These are phyloP conservation scores for Boletus vermiculosoides DNA, from an alignment of 768 basidiomycete genomes.

Conservation along the genomic window DNA sequence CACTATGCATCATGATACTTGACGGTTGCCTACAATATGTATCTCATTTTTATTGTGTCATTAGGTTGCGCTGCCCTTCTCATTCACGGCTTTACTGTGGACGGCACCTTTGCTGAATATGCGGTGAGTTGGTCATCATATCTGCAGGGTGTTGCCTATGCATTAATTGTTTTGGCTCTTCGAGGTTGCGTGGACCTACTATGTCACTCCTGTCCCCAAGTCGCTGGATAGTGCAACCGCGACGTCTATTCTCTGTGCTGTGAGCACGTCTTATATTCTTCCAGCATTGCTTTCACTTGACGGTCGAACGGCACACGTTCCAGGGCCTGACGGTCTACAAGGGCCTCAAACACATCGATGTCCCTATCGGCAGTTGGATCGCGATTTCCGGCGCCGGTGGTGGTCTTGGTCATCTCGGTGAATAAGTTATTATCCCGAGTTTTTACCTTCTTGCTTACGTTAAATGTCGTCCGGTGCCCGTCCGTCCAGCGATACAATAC, in stretches of 20 bases:
- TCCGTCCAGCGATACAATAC: slow-evolving; percentile 43
- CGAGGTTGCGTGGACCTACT: slow-evolving; percentile 35
- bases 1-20: neutral
- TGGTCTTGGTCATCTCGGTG: slow-evolving; percentile 44
- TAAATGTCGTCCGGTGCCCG: neutral
- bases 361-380: slow-evolving; percentile 38
- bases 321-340: slow-evolving; percentile 46
- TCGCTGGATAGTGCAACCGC: slow-evolving; percentile 40
- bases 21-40: neutral
- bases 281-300: neutral
- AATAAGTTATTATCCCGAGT: neutral
- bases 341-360: slow-evolving; percentile 39
- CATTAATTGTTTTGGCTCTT: neutral
- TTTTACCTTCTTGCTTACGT: neutral
- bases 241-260: slow-evolving; percentile 45
- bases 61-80: slow-evolving; percentile 12
- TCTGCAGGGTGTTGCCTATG: neutral
- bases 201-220: slow-evolving; percentile 47
- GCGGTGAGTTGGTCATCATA: slow-evolving; percentile 21
- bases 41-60: neutral
- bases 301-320: neutral
- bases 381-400: slow-evolving; percentile 42
- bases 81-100: slow-evolving; percentile 37
- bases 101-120: slow-evolving; percentile 47
- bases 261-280: slow-evolving; percentile 5